These are phyloP conservation scores for Pseudoperonospora humuli DNA, from an alignment of 352 stramenopile species.

Conservation along the genomic window DNA sequence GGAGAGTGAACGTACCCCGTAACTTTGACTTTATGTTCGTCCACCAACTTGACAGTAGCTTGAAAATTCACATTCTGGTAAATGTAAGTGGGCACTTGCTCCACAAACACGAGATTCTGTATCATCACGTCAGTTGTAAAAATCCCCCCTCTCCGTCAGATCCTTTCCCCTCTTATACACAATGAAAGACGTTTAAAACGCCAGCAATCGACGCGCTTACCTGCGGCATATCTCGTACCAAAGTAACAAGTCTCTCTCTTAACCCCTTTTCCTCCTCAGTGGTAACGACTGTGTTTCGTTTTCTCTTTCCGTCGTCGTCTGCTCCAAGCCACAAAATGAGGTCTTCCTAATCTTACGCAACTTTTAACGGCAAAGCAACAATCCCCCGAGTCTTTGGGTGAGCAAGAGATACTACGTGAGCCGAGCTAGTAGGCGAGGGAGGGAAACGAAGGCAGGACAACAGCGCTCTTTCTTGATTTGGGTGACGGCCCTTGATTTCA, in stretches of 20 bases:
- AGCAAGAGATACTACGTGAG: slow-evolving; percentile 8
- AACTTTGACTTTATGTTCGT: slow-evolving; percentile 47
- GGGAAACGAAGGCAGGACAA: slow-evolving; percentile 1
- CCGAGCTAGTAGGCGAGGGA: slow-evolving; percentile 2
- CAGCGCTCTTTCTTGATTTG: slow-evolving; percentile 20
- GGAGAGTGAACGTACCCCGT: slow-evolving; percentile 30
- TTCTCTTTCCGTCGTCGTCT: slow-evolving; percentile 11
- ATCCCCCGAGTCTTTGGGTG: neutral
- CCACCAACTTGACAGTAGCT: slow-evolving; percentile 49
- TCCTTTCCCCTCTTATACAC: neutral
- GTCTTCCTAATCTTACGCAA: slow-evolving; percentile 8
- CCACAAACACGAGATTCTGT: slow-evolving; percentile 51
- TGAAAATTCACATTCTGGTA: slow-evolving; percentile 59
- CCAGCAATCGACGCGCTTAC: slow-evolving; percentile 14
- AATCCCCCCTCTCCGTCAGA: slow-evolving; percentile 7
- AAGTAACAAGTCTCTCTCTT: slow-evolving; percentile 3
- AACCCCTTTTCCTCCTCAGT: neutral
- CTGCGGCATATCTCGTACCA: slow-evolving; percentile 29
- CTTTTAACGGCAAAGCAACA: slow-evolving; percentile 3
- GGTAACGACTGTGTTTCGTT: neutral
- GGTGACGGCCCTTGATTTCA: slow-evolving; percentile 14
- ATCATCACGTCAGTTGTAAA: neutral
- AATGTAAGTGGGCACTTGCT: slow-evolving; percentile 48
- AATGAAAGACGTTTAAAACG: slow-evolving; percentile 3
- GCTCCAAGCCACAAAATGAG: slow-evolving; percentile 14